Conservation (phyloP, 805 yeast species). For the Lipomyces mesembrius region DNA sequence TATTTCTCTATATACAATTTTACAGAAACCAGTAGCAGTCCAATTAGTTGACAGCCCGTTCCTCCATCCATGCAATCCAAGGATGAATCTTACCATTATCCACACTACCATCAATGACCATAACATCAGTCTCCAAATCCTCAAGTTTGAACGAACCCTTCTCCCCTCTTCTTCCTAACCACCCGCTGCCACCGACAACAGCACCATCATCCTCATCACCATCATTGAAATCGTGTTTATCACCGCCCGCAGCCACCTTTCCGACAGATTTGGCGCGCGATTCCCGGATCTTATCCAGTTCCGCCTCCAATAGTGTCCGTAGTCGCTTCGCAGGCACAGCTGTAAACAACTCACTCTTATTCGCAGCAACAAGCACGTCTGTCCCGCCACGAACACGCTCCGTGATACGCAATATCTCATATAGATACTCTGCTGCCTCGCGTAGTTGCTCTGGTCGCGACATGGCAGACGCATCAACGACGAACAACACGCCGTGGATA, state of each 20-base stretch:
- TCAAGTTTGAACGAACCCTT: constrained; percentile 24
- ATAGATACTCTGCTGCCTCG: constrained; percentile 36
- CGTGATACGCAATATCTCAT: constrained; percentile 52
- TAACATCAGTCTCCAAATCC: constrained; percentile 34
- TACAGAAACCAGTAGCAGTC: neutral
- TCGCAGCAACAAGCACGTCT: constrained; percentile 72
- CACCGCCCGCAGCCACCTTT: constrained; percentile 39
- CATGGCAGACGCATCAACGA: constrained; percentile 72
- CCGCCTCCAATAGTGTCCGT: constrained; percentile 61
- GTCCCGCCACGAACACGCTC: constrained; percentile 66
- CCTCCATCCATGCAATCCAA: constrained; percentile 83
- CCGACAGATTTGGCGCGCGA: constrained; percentile 56
- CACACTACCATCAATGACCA: constrained; percentile 70
- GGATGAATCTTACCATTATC: constrained; percentile 56
- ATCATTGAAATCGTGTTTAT: constrained; percentile 16
- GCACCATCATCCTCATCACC: constrained; percentile 12
- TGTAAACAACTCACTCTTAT: constrained; percentile 84
- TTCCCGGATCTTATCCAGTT: constrained; percentile 61
- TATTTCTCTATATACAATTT: neutral
- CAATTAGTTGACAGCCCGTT: constrained; percentile 62
- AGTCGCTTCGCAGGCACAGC: constrained; percentile 72
- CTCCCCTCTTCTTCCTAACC: constrained; percentile 22
- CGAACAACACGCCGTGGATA: constrained; percentile 69
- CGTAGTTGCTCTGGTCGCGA: constrained; percentile 33
- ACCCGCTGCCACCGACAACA: constrained; percentile 13